Evolutionary conservation across 345 rosid species (phyloP), one percentile per base, ranked within the genome.

Genomic region (Populus deltoides): DNA sequence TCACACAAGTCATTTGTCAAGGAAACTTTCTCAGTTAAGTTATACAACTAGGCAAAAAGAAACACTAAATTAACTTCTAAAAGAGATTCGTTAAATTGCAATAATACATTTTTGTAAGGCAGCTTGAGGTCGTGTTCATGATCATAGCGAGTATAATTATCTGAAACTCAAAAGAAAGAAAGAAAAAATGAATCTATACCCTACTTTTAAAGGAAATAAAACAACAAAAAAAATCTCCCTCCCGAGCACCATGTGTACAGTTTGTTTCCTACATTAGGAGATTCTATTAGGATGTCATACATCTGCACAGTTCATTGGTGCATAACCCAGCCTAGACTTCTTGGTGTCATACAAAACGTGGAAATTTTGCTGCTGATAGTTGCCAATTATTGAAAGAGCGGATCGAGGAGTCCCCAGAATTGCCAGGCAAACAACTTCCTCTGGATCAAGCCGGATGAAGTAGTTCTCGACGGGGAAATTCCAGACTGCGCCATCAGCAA

Each of bases 321-420:
- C 94, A 78, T 80, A 94, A 6, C 98, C 98, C 25, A 94, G 90
- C 86, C 93, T 88, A 2, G 97, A 90, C 81, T 77, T 89, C 81
- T 89, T 86, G 8, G 89, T 91, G 69, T 94, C 98, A 82, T 91
- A 94, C 41, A 90, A 73, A 68, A 94, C 81, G 29, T 90, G 94
- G 77, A 93, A 93, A 78, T 93, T 92, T 83, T 90, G 97, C 86
- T 94, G 98, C 90, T 90, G 94, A 74, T 89, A 95, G 81, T 93
- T 95, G 6, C 98, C 99, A 1, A 95, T 90, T 31, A 95, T 95
- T 0, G 99, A 95, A 27, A 93, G 89, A 0, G 92, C 90, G 25
- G 97, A 90, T 62, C 68, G 85, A 0, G 98, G 94, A 47, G 97
- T 93, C 80, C 98, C 93, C 66, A 95, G 76, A 66, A 95, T 83